phyloP scores from a whole-genome alignment of 2,329 filamentous ascomycete species.

The Aspergillus piperis region DNA sequence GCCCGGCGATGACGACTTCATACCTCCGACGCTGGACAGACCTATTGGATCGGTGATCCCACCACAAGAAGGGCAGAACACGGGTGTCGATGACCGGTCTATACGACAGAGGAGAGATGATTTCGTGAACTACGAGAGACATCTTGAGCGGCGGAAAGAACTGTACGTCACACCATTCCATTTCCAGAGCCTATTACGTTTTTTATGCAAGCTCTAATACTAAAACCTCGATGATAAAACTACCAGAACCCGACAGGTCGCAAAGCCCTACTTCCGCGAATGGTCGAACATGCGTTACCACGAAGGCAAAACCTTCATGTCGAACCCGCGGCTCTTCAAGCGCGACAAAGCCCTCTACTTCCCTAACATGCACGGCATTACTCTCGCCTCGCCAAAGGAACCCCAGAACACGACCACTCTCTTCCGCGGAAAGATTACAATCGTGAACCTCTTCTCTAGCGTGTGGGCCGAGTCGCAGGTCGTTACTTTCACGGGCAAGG shows the following conservation, averaged over 20 bases:
- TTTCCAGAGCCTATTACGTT: neutral
- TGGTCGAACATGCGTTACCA: slow-evolving; percentile 81
- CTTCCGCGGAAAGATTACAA: slow-evolving; percentile 70
- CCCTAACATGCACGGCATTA: slow-evolving; percentile 83
- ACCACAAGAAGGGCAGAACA: slow-evolving; percentile 77
- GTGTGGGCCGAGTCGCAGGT: slow-evolving; percentile 84
- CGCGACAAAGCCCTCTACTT: slow-evolving; percentile 84
- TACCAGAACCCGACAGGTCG: slow-evolving; percentile 69
- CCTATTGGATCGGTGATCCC: slow-evolving; percentile 81
- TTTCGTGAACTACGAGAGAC: slow-evolving; percentile 82
- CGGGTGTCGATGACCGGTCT: slow-evolving; percentile 69
- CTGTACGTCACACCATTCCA: slow-evolving; percentile 56
- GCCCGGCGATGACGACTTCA: slow-evolving; percentile 47
- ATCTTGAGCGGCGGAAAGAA: slow-evolving; percentile 72
- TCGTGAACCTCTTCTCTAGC: slow-evolving; percentile 80
- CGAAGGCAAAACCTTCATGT: slow-evolving; percentile 88
- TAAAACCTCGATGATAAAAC: neutral
- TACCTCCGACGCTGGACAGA: slow-evolving; percentile 59
- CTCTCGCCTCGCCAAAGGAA: slow-evolving; percentile 62
- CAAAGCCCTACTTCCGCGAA: slow-evolving; percentile 92
- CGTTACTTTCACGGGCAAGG: slow-evolving; percentile 66
- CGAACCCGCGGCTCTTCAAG: slow-evolving; percentile 81
- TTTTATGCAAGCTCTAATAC: slow-evolving; percentile 9
- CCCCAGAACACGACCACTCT: slow-evolving; percentile 72
- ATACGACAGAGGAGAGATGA: slow-evolving; percentile 71